These are phyloP conservation scores for Septoria linicola DNA, from an alignment of 2,329 filamentous ascomycete genomes.

Conservation along the genomic window DNA sequence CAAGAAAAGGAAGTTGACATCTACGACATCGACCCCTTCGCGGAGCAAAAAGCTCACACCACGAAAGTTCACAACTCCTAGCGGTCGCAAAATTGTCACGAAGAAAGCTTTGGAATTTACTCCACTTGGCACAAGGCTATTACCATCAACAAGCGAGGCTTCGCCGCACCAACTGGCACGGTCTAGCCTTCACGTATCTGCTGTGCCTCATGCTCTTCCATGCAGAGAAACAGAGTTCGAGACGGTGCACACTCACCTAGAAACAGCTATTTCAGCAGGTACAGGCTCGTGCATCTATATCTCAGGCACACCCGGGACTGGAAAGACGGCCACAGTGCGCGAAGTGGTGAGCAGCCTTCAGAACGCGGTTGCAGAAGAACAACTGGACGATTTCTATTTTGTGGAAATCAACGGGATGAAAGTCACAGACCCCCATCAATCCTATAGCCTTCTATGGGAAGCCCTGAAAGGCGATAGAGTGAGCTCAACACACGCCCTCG, in stretches of 20 bases:
- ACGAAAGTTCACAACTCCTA: constrained; percentile 61
- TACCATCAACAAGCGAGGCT: constrained; percentile 71
- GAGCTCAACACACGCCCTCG: constrained; percentile 84
- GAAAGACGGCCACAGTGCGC: constrained; percentile 94
- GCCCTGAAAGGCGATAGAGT: constrained; percentile 90
- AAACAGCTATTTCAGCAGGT: constrained; percentile 89
- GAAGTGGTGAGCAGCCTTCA: constrained; percentile 91
- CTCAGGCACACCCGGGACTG: constrained; percentile 95
- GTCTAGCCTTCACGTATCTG: constrained; percentile 85
- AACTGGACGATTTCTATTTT: constrained; percentile 97
- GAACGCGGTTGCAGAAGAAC: constrained; percentile 80
- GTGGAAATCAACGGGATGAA: constrained; percentile 99
- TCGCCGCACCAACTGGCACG: constrained; percentile 92
- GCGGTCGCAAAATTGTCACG: constrained; percentile 67
- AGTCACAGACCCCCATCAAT: constrained; percentile 95
- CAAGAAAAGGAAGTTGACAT: constrained; percentile 51
- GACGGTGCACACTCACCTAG: constrained; percentile 88
- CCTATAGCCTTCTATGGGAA: constrained; percentile 94
- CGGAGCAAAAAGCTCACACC: constrained; percentile 48
- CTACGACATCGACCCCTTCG: constrained; percentile 46
- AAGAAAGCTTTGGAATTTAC: constrained; percentile 95
- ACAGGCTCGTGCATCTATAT: constrained; percentile 98
- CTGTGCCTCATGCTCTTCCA: constrained; percentile 83
- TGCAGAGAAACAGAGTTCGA: constrained; percentile 91
- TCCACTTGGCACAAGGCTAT: constrained; percentile 80